Evolutionary conservation across 352 stramenopile genomes (phyloP), one percentile per base, ranked within the genome.

Genomic region (Globisporangium acanthophoron): DNA sequence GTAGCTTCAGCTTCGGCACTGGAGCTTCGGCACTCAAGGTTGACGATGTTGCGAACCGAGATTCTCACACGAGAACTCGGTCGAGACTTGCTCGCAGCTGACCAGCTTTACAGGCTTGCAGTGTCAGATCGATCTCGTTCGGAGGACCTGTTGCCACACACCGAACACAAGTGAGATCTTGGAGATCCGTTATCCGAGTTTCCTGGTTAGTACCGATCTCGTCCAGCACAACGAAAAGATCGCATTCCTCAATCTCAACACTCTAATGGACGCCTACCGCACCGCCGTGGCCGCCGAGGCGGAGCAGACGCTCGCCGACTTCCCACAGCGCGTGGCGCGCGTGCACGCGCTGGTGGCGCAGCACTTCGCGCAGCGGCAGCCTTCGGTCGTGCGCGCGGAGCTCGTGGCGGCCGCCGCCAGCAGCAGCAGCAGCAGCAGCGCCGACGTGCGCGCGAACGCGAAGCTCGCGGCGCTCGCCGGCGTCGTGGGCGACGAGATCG

Each of bases 221-320:
- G 31, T 37, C 31, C 9, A 6, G 31, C 9, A 9, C 6, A 11
- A 37, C 31, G 9, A 41, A 31, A 50, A 50, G 45, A 50, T 50
- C 45, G 18, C 45, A 41, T 41, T 41, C 12, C 37, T 16, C 37
- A 18, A 41, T 3, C 12, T 41, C 31, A 9, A 37, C 6, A 0
- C 37, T 53, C 16, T 29, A 52, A 90, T 90, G 80, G 78, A 83
- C 54, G 63, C 56, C 16, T 90, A 87, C 70, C 76, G 74, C 50
- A 61, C 56, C 20, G 60, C 62, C 2, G 64, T 90, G 37, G 70
- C 59, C 18, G 58, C 62, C 20, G 70, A 82, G 16, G 74, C 64
- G 18, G 57, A 81, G 41, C 58, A 58, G 45, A 67, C 81, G 33
- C 60, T 90, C n/a, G 58, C 50, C 1, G 75, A 80, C 52, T 69